These are phyloP conservation scores for Rhynchosporium secalis DNA, from an alignment of 2,329 filamentous ascomycete genomes.

Conservation along the genomic window DNA sequence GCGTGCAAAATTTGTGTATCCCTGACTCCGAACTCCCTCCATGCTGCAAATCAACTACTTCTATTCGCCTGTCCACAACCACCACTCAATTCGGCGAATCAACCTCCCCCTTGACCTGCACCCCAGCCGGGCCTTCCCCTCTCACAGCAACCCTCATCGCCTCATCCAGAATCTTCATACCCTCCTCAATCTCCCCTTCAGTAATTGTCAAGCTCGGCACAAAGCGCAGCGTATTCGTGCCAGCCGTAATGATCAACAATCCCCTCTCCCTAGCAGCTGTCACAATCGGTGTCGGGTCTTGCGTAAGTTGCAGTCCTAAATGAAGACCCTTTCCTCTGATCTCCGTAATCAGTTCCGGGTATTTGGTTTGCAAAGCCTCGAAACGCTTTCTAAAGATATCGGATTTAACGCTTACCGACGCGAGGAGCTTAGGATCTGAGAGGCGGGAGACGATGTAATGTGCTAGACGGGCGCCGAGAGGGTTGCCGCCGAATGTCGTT, in stretches of 20 bases:
- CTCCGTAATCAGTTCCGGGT: conserved; percentile 73
- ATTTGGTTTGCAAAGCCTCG: conserved; percentile 55
- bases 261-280: conserved; percentile 86
- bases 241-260: conserved; percentile 86
- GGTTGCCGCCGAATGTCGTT: conserved; percentile 75
- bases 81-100: conserved; percentile 33
- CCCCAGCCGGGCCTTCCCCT: conserved; percentile 24
- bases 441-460: conserved; percentile 83
- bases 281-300: conserved; percentile 72
- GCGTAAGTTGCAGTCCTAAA: conserved; percentile 77
- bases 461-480: conserved; percentile 68
- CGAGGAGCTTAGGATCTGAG: conserved; percentile 68
- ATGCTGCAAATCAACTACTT: background rate
- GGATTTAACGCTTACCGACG: conserved; percentile 68
- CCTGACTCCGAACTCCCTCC: conserved; percentile 6
- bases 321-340: conserved; percentile 83
- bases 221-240: conserved; percentile 88
- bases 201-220: conserved; percentile 84
- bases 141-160: conserved; percentile 47
- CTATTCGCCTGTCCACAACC: background rate
- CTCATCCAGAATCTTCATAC: conserved; percentile 73
- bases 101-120: conserved; percentile 32
- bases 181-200: conserved; percentile 76
- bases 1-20: conserved; percentile 9
- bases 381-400: conserved; percentile 60